Conservation (phyloP, 73 alveolate species). For the Blepharisma japonicum region DNA sequence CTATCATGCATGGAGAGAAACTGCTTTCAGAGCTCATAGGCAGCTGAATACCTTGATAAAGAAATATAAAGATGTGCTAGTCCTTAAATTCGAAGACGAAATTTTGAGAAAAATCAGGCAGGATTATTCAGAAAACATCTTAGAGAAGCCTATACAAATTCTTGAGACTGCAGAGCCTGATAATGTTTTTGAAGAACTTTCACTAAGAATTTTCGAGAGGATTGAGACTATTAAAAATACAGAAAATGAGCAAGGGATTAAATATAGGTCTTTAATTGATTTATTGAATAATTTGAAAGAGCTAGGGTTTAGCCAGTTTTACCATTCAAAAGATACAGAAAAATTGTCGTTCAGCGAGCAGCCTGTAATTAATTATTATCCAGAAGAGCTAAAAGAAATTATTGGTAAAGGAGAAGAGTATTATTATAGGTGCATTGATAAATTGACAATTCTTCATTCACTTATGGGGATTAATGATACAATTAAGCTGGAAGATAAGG, state of each 20-base stretch:
- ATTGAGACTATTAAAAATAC: conserved; percentile 36
- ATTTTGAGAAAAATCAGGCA: conserved; percentile 39
- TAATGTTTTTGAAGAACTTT: conserved; percentile 25
- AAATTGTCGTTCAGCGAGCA: background rate
- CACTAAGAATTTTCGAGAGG: conserved; percentile 39
- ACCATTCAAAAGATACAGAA: conserved; percentile 19
- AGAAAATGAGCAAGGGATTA: conserved; percentile 34
- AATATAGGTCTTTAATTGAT: conserved; percentile 52
- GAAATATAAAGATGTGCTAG: conserved; percentile 39
- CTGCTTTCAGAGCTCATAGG: conserved; percentile 51
- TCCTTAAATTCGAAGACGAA: conserved; percentile 35
- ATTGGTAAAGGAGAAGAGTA: background rate
- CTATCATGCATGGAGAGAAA: conserved; percentile 40
- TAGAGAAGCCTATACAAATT: background rate
- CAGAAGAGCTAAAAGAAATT: too few species aligned
- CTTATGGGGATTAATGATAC: background rate
- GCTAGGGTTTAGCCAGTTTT: conserved; percentile 32
- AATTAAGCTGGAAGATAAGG: background rate
- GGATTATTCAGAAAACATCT: conserved; percentile 9
- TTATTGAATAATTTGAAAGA: conserved; percentile 29
- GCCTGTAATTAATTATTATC: background rate
- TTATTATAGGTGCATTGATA: conserved; percentile 17
- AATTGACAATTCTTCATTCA: background rate
- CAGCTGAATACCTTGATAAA: conserved; percentile 42
- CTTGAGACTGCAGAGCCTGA: background rate